A percentile compares a stretch with the other conserved stretches of the same genome.
Conservation (phyloP, 306 rosid species). For the Calophaca sinica region DNA sequence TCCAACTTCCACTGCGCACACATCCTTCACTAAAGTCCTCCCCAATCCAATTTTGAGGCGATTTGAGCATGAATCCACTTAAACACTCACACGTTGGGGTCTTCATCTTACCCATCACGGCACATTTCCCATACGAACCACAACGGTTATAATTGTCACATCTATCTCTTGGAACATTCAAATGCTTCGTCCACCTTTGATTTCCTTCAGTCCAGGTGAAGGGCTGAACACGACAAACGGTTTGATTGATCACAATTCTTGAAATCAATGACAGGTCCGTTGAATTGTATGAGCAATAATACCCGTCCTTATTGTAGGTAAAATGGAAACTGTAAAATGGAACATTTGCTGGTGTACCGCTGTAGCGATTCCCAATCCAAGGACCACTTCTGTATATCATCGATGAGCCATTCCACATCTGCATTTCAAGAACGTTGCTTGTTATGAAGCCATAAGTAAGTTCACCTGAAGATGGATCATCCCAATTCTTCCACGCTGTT, state of each 20-base stretch:
- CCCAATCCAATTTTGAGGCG: conserved; percentile 49
- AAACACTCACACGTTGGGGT: conserved; percentile 57
- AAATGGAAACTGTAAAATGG: conserved; percentile 34
- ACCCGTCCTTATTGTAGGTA: conserved; percentile 42
- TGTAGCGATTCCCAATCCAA: not conserved
- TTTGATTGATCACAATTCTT: conserved; percentile 50
- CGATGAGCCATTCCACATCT: conserved; percentile 45
- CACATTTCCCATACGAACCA: conserved; percentile 56
- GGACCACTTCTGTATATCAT: conserved; percentile 19
- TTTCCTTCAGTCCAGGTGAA: conserved; percentile 39
- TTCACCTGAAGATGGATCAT: conserved; percentile 20
- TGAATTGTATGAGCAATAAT: conserved; percentile 43
- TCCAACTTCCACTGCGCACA: not conserved
- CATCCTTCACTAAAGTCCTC: conserved; percentile 50
- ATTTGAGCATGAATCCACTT: conserved; percentile 53
- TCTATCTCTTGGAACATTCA: conserved; percentile 40
- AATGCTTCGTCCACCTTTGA: conserved; percentile 47
- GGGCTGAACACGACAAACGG: not conserved
- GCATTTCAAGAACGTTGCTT: conserved; percentile 32
- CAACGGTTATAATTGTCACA: conserved; percentile 57
- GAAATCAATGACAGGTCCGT: conserved; percentile 38
- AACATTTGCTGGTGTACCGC: too few relatives aligned
- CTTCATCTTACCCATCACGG: not conserved
- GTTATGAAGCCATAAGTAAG: conserved; percentile 39
- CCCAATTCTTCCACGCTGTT: conserved; percentile 54